Percentiles rank a stretch among this genome's conserved stretches.
Conservation (phyloP, 306 rosid species). For the Cucurbita moschata region DNA sequence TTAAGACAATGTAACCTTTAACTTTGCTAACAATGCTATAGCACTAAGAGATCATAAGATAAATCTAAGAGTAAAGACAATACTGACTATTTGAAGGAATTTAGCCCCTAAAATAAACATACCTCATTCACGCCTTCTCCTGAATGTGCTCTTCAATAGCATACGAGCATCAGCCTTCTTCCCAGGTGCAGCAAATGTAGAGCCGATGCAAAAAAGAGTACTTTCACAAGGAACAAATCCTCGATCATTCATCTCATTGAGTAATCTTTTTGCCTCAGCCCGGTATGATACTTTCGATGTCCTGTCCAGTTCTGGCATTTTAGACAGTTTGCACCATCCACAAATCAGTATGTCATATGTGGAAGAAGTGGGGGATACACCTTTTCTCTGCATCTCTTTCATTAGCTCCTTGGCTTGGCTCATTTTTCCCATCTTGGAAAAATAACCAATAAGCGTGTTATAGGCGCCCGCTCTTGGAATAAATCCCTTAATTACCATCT, state of each 20-base stretch:
- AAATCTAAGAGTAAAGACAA: neutral
- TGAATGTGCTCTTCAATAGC: constrained; percentile 41
- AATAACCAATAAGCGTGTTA: constrained; percentile 73
- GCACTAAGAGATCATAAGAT: neutral
- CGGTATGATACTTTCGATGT: constrained; percentile 31
- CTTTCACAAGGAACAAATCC: constrained; percentile 55
- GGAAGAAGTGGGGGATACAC: constrained; percentile 62
- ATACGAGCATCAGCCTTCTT: constrained; percentile 49
- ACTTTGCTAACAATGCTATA: neutral
- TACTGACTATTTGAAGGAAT: neutral
- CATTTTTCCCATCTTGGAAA: constrained; percentile 70
- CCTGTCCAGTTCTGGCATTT: constrained; percentile 45
- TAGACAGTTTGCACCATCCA: constrained; percentile 70
- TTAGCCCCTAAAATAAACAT: neutral
- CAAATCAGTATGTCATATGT: constrained; percentile 64
- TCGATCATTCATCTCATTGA: constrained; percentile 54
- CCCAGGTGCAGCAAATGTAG: constrained; percentile 54
- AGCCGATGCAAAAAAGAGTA: constrained; percentile 41
- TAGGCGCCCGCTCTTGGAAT: constrained; percentile 62
- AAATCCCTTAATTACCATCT: constrained; percentile 68
- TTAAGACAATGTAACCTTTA: neutral
- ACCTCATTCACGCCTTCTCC: constrained; percentile 27
- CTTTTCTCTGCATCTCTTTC: constrained; percentile 71
- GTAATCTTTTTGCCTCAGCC: constrained; percentile 59
- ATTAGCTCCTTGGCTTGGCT: constrained; percentile 73